Conservation (phyloP, 106 monocot genomes). For the Narthecium ossifragum region DNA sequence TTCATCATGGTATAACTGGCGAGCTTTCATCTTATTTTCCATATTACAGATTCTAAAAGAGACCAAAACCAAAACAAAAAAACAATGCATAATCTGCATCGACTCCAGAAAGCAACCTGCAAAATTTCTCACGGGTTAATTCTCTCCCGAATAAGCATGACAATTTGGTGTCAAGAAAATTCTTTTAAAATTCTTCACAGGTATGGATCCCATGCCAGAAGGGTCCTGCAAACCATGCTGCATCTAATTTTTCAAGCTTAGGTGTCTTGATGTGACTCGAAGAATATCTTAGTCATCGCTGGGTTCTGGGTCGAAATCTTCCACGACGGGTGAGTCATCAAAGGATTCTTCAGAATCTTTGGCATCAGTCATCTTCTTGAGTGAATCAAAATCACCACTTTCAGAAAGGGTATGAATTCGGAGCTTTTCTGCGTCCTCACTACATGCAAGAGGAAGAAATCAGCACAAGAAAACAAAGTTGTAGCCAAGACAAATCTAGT, state of each 20-base stretch:
- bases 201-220: not conserved
- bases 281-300: not conserved
- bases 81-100: not conserved
- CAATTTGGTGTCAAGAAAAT: not conserved
- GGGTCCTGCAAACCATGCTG: not conserved
- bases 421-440: constrained; percentile 63
- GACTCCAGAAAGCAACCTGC: not conserved
- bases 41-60: not conserved
- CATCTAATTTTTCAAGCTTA: not conserved
- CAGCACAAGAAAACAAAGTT: not conserved
- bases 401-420: constrained; percentile 50
- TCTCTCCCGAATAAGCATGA: not conserved
- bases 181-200: not conserved
- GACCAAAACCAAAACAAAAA: not conserved
- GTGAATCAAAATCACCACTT: constrained; percentile 42
- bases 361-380: constrained; percentile 43
- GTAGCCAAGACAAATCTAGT: not conserved
- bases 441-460: constrained; percentile 11
- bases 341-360: constrained; percentile 20
- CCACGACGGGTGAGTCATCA: not conserved
- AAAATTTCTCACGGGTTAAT: not conserved
- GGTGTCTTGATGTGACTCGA: no score
- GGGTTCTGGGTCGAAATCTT: not conserved
- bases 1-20: no score
- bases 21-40: no score